Percentiles rank a stretch among this genome's conserved stretches.
Evolutionary conservation across 1,139 yeast species (phyloP).

Genomic region (Candida pseudocylindracea): DNA sequence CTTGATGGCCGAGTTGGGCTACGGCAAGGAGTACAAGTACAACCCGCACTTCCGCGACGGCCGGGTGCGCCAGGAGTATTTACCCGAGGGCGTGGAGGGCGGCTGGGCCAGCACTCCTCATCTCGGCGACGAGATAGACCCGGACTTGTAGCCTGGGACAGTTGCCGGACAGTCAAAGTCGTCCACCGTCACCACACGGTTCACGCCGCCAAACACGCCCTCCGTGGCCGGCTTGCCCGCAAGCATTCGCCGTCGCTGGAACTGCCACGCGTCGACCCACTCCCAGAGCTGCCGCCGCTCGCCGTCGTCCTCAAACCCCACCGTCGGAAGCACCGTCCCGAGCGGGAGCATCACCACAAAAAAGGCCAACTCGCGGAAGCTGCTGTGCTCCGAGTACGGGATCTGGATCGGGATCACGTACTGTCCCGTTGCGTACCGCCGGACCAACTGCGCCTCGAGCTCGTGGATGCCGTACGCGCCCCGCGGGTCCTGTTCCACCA

Average conservation of each 20-base stretch:
- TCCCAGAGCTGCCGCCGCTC: too few relatives aligned
- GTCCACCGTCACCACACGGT: too few relatives aligned
- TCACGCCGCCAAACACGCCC: too few relatives aligned
- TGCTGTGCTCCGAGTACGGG: constrained; percentile 90
- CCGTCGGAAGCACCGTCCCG: too few relatives aligned
- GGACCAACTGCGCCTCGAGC: constrained; percentile 11
- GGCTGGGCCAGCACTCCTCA: too few relatives aligned
- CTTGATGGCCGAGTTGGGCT: constrained; percentile 75
- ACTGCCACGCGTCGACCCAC: too few relatives aligned
- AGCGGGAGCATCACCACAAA: constrained; percentile 28
- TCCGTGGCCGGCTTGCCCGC: too few relatives aligned
- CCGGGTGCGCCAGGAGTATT: constrained; percentile 42
- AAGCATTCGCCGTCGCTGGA: too few relatives aligned
- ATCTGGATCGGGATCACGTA: constrained; percentile 7
- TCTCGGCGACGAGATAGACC: too few relatives aligned
- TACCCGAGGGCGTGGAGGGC: constrained; percentile 25
- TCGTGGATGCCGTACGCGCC: constrained; percentile 5
- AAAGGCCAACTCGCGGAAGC: constrained; percentile 53
- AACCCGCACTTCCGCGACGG: constrained; percentile 68
- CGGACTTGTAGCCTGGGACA: too few relatives aligned
- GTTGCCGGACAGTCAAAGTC: too few relatives aligned
- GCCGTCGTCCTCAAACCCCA: too few relatives aligned
- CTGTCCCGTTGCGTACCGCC: constrained; percentile 17
- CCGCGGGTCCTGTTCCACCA: constrained; percentile 9
- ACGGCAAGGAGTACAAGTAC: constrained; percentile 67